A percentile compares a stretch with the other conserved stretches of the same genome.
These are phyloP conservation scores for Microcera coccophila DNA, from an alignment of 2,329 filamentous ascomycete genomes.

Conservation along the genomic window DNA sequence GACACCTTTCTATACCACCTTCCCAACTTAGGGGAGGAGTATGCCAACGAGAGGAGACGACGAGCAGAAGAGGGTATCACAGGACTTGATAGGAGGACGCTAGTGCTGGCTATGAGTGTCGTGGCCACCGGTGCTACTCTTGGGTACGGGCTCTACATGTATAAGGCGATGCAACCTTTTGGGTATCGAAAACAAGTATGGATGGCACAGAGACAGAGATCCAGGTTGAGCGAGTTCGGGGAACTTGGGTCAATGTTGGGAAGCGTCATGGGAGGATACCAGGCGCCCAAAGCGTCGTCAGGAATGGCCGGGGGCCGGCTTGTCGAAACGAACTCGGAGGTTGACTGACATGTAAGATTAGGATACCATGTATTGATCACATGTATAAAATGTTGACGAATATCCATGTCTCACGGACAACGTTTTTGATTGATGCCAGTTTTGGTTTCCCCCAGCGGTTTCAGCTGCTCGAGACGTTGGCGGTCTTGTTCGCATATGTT, in stretches of 20 bases:
- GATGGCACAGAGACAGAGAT: slow-evolving; percentile 29
- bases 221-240: slow-evolving; percentile 42
- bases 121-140: slow-evolving; percentile 37
- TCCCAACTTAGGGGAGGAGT: slow-evolving; percentile 35
- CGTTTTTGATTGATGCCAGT: too few relatives aligned
- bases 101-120: slow-evolving; percentile 32
- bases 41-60: slow-evolving; percentile 36
- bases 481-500: too few relatives aligned
- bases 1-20: slow-evolving; percentile 35
- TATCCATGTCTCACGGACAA: too few relatives aligned
- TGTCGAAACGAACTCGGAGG: slow-evolving; percentile 35
- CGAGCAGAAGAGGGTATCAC: slow-evolving; percentile 32
- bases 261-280: slow-evolving; percentile 30
- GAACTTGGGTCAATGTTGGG: slow-evolving; percentile 45
- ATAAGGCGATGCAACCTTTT: slow-evolving; percentile 42
- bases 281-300: slow-evolving; percentile 12
- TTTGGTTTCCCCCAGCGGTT: too few relatives aligned
- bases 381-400: too few relatives aligned
- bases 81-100: slow-evolving; percentile 31
- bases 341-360: slow-evolving; percentile 26
- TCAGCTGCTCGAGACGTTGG: not conserved
- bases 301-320: slow-evolving; percentile 22
- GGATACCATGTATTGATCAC: slow-evolving; percentile 15
- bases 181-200: slow-evolving; percentile 45
- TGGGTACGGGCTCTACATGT: slow-evolving; percentile 38